Base-by-base conservation (phyloP, 176 grass and related monocot species). In the Bromus sterilis region DNA sequence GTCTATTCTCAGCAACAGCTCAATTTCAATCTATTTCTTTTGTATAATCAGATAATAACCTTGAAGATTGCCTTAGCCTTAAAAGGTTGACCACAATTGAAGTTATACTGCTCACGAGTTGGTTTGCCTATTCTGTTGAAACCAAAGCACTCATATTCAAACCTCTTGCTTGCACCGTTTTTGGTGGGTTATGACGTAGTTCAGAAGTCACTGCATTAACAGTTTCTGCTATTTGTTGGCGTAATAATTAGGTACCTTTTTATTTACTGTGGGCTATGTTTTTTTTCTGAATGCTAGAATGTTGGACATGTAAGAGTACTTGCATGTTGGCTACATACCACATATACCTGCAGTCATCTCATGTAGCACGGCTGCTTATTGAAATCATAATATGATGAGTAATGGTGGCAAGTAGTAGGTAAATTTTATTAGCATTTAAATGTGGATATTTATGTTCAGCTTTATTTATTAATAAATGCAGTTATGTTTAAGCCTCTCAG, bases 391-490 rank as follows among this genome's bases (percentile, higher is more conserved):
- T 28, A 64, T 36, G 66, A 68, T 44, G 29, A 58, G 35, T 86
- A 81, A 29, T n/a, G n/a, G 62, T 70, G 46, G 64, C 12, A 60
- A 61, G 35, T 48, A 20, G 24, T 77, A 18, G 25, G 41, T 40
- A 43, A 49, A 20, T 32, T 53, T 6, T 71, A n/a, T 20, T 5
- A 56, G 8, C 20, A 64, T 72, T 51, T 15, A 2, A 64, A 79
- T 39, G 63, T 31, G 30, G 40, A 18, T 76, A 51, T 67, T 68
- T 44, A 8, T 29, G 26, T 51, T 43, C 29, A 69, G 60, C 28
- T 80, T 34, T 53, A 64, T 83, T 79, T 30, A 65, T 77, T 79
- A 63, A 32, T 29, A 51, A 8, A 79, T 31, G 24, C 76, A 66
- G 55, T 13, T 72, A 55, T 7, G 49, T 53, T 53, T 53, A 40